Conservation (phyloP, 2,329 filamentous ascomycete genomes). For the Curvularia lunata region DNA sequence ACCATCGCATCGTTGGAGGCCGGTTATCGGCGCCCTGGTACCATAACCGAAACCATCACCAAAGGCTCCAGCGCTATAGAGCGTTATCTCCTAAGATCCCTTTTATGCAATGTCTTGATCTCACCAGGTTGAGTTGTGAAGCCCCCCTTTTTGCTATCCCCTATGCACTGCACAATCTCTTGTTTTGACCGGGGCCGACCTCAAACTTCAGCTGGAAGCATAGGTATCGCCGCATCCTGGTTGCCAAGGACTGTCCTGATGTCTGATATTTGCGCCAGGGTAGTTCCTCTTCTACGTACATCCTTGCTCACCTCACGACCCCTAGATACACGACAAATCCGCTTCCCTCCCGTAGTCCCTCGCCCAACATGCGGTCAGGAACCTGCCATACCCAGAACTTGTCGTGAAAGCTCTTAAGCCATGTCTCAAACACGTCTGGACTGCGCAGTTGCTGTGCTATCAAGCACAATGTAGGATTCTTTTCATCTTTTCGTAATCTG, state of each 20-base stretch:
- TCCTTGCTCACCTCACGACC: conserved; percentile 29
- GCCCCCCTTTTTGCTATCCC: neutral
- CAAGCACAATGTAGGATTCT: conserved; percentile 71
- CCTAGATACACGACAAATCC: conserved; percentile 87
- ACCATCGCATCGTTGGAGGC: neutral
- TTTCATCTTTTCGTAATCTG: conserved; percentile 51
- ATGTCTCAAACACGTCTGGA: conserved; percentile 82
- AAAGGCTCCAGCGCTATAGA: neutral
- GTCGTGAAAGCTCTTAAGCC: conserved; percentile 72
- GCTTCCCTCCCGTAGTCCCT: conserved; percentile 65
- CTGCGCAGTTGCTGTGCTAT: conserved; percentile 89
- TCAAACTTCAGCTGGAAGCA: neutral
- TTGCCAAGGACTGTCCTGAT: neutral
- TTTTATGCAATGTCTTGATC: neutral
- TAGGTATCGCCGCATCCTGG: neutral
- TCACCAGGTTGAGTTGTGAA: too few species aligned
- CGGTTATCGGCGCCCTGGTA: conserved; percentile 5
- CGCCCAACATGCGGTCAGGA: conserved; percentile 66
- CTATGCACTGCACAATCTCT: neutral
- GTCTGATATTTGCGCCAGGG: too few species aligned
- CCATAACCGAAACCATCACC: neutral
- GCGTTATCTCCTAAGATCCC: neutral
- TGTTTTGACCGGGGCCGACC: neutral
- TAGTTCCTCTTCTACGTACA: neutral
- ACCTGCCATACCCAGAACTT: conserved; percentile 79